Percentiles rank a stretch among this genome's conserved stretches.
Conservation (phyloP, 2,329 filamentous ascomycete species). For the Blastomyces silverae region DNA sequence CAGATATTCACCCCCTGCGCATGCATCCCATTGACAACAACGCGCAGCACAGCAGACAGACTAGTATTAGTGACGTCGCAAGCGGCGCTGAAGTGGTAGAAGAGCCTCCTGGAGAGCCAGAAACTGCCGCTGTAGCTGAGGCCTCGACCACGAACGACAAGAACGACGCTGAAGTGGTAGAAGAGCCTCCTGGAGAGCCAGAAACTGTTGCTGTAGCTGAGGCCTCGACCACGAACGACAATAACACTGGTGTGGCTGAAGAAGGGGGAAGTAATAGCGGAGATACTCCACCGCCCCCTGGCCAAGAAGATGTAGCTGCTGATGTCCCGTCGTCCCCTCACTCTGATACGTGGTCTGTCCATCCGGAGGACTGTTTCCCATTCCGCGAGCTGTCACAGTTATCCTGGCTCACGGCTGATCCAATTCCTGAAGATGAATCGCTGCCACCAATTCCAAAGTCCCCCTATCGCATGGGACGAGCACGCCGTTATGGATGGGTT, state of each 20-base stretch:
- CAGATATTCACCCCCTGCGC: not conserved
- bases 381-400: not conserved
- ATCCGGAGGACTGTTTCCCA: not conserved
- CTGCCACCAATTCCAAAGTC: constrained; percentile 4
- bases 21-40: not conserved
- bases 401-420: not conserved
- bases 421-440: not conserved
- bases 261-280: not conserved
- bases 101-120: not conserved
- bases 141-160: not conserved
- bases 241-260: not conserved
- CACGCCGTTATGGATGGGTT: constrained; percentile 12
- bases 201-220: not conserved
- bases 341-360: not conserved
- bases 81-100: not conserved
- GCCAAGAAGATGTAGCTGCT: not conserved
- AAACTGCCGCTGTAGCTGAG: not conserved
- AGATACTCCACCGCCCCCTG: not conserved
- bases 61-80: no score
- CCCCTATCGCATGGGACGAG: constrained; percentile 13
- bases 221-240: not conserved
- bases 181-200: not conserved
- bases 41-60: not conserved
- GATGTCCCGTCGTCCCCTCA: not conserved
- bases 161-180: not conserved